Conservation (phyloP, 2,329 filamentous ascomycete species). For the Aspergillus cejpii region DNA sequence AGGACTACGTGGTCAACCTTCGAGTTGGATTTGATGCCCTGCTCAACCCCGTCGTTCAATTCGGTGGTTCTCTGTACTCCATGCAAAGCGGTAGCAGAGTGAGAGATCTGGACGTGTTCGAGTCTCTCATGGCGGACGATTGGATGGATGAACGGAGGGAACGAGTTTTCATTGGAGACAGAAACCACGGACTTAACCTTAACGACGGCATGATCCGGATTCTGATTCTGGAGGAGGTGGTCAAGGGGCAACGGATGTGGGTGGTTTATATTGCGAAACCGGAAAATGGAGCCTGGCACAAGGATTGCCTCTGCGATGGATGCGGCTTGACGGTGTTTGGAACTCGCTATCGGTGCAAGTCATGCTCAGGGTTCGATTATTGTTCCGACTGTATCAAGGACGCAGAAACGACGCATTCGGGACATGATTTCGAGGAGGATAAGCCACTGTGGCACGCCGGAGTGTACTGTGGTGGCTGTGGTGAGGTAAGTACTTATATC, state of each 20-base stretch:
- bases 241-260: not conserved
- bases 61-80: not conserved
- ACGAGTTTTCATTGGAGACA: not conserved
- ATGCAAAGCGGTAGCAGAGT: not conserved
- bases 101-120: not conserved
- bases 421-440: not conserved
- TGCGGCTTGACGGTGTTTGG: not conserved
- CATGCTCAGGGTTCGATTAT: not conserved
- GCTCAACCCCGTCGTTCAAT: not conserved
- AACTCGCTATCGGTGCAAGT: not conserved
- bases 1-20: not conserved
- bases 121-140: not conserved
- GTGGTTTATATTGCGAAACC: not conserved
- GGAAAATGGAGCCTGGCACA: slow-evolving; percentile 1
- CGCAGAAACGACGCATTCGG: not conserved
- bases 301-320: not conserved
- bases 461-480: not conserved
- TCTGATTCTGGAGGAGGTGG: not conserved
- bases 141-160: not conserved
- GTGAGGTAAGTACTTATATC: not conserved
- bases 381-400: not conserved
- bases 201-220: not conserved
- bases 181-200: not conserved
- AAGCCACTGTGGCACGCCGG: not conserved
- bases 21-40: not conserved